phyloP scores from a whole-genome alignment of 305 asterid species.

The Fraxinus xanthoxyloides region DNA sequence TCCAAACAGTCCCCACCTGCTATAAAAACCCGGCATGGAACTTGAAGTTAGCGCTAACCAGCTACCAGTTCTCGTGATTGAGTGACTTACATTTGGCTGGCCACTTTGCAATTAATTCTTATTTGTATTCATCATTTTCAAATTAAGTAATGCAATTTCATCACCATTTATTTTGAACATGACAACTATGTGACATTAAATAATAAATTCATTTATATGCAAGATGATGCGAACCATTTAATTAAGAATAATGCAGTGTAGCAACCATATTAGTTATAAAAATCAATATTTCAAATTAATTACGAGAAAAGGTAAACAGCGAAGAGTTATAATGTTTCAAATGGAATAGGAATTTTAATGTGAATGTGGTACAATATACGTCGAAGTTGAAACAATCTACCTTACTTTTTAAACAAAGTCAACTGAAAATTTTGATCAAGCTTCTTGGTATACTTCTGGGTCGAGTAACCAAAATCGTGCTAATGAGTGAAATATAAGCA shows the following conservation, averaged over 20 bases:
- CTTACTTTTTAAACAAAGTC: not conserved
- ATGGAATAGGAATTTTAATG: not conserved
- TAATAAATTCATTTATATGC: not conserved
- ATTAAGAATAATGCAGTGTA: not conserved
- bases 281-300: not conserved
- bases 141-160: not conserved
- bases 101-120: not conserved
- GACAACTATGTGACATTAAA: not conserved
- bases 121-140: not conserved
- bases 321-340: not conserved
- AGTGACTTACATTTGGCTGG: not conserved
- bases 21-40: constrained; percentile 11
- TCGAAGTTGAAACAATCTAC: not conserved
- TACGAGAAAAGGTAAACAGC: not conserved
- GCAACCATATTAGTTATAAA: not conserved
- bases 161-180: not conserved
- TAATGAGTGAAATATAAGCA: not conserved
- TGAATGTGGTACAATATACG: not conserved
- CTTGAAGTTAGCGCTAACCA: not conserved
- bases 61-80: not conserved
- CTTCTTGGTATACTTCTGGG: not conserved
- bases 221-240: not conserved
- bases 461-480: not conserved
- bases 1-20: constrained; percentile 32
- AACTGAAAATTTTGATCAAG: not conserved